phyloP scores from a whole-genome alignment of 106 monocot genomes.

The Dactylorhiza incarnata region DNA sequence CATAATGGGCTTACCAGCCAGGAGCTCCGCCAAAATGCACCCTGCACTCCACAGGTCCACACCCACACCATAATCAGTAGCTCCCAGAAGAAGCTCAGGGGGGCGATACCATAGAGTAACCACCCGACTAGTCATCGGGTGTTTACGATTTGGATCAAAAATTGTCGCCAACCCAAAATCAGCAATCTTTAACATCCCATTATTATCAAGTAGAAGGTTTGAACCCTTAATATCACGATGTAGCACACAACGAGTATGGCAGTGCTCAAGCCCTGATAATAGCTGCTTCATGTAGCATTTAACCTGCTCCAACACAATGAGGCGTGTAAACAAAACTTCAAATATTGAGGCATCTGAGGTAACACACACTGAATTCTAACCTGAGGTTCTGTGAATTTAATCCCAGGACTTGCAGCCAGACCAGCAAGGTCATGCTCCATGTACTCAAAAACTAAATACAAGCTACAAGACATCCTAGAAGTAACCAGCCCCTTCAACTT shows the following conservation, averaged over 20 bases:
- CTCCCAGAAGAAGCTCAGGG: constrained; percentile 7
- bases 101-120: constrained; percentile 5
- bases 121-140: constrained; percentile 5
- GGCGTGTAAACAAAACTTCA: background rate
- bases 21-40: constrained; percentile 6
- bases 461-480: constrained; percentile 59
- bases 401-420: constrained; percentile 8
- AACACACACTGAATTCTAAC: background rate
- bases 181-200: constrained; percentile 4
- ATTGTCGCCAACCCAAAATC: constrained; percentile 3
- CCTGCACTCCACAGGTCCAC: constrained; percentile 9
- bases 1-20: constrained; percentile 11
- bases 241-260: background rate
- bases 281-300: constrained; percentile 10
- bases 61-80: constrained; percentile 10
- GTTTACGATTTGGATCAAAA: constrained; percentile 12
- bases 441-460: constrained; percentile 61
- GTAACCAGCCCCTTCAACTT: constrained; percentile 59
- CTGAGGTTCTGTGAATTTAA: constrained; percentile 10
- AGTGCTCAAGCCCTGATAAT: constrained; percentile 4
- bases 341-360: background rate
- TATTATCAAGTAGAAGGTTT: background rate
- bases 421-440: constrained; percentile 56
- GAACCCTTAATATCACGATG: constrained; percentile 7
- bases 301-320: constrained; percentile 1